Evolutionary conservation across 331 rosid genomes (phyloP).

Genomic region (Malus hybrid): DNA sequence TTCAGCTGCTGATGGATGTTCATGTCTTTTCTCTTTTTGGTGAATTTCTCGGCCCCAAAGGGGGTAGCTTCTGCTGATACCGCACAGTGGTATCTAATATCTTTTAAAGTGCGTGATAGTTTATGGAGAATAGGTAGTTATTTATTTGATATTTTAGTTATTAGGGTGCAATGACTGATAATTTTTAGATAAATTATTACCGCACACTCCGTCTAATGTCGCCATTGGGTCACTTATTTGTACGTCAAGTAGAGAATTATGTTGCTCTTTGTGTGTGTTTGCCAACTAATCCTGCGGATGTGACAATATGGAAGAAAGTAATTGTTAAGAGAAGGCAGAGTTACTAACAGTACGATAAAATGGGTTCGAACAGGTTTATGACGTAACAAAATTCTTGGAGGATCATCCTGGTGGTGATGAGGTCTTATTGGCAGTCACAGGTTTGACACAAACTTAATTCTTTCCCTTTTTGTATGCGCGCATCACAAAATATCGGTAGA

Average conservation of each 20-base stretch:
- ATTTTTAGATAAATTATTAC: not conserved
- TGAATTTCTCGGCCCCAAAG: not conserved
- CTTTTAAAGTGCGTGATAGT: not conserved
- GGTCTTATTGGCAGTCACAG: slow-evolving; percentile 69
- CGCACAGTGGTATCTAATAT: not conserved
- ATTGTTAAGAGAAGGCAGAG: not conserved
- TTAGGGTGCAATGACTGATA: not conserved
- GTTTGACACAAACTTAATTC: slow-evolving; percentile 19
- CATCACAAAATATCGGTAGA: not conserved
- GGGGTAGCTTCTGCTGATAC: not conserved
- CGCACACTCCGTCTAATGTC: too few relatives aligned
- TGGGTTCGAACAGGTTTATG: slow-evolving; percentile 54
- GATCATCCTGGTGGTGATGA: slow-evolving; percentile 99
- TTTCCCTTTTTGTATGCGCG: not conserved
- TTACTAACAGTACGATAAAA: not conserved
- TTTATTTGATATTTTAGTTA: not conserved
- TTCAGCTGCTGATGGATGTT: not conserved
- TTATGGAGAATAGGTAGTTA: not conserved
- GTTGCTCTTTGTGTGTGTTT: not conserved
- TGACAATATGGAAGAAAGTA: not conserved
- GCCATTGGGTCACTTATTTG: not conserved
- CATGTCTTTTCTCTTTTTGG: not conserved
- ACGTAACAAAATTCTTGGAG: slow-evolving; percentile 89
- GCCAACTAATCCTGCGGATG: not conserved
- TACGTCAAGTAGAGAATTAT: not conserved